These are phyloP conservation scores for Phytophthora litchii DNA, from an alignment of 352 stramenopile species.

Conservation along the genomic window DNA sequence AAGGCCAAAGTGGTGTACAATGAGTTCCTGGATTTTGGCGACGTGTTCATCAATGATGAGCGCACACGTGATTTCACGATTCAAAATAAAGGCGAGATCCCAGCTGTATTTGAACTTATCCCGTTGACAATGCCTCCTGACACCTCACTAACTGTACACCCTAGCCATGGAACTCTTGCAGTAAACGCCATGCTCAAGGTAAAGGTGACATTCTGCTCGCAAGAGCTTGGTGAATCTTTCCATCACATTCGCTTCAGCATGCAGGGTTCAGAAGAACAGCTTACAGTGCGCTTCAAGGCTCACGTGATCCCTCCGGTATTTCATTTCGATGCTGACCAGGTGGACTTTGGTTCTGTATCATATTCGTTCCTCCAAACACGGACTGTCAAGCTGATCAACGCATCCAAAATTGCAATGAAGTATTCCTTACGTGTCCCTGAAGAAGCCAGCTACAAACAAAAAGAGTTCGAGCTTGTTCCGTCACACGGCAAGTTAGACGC, in stretches of 20 bases:
- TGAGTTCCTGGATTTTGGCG: conserved; percentile 93
- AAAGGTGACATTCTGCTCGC: conserved; percentile 86
- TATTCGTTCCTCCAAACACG: conserved; percentile 90
- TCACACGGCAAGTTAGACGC: conserved; percentile 74
- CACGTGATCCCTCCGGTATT: conserved; percentile 94
- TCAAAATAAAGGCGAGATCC: conserved; percentile 95
- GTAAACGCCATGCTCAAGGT: conserved; percentile 88
- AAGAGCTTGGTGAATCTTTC: conserved; percentile 88
- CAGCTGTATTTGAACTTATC: conserved; percentile 75
- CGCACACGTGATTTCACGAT: conserved; percentile 91
- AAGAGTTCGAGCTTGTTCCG: conserved; percentile 91
- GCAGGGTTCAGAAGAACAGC: conserved; percentile 85
- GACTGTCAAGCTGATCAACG: conserved; percentile 89
- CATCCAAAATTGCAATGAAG: conserved; percentile 93
- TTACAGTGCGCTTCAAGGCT: conserved; percentile 87
- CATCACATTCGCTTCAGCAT: conserved; percentile 87
- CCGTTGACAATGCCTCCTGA: conserved; percentile 42
- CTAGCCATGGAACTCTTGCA: conserved; percentile 55
- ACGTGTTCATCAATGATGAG: conserved; percentile 93
- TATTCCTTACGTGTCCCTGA: conserved; percentile 92
- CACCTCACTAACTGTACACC: conserved; percentile 50
- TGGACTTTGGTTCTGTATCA: conserved; percentile 93
- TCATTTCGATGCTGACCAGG: conserved; percentile 87
- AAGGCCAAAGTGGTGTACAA: conserved; percentile 94
- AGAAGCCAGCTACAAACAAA: conserved; percentile 90